Percentiles rank a stretch among this genome's conserved stretches.
Conservation (phyloP, 352 stramenopile species). For the Pythium myriotylum region DNA sequence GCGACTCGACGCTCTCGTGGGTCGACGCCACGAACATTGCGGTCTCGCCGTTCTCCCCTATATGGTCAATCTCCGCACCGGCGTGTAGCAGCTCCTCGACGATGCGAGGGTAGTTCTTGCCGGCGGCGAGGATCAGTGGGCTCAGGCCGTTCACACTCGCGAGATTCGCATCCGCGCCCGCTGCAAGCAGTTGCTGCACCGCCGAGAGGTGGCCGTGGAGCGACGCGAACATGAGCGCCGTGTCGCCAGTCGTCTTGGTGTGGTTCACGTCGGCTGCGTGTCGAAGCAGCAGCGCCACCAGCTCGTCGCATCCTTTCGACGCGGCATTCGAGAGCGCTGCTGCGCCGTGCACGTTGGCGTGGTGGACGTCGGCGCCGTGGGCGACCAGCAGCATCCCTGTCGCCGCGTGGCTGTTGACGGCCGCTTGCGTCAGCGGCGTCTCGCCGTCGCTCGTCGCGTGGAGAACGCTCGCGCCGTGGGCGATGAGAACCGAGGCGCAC, state of each 20-base stretch:
- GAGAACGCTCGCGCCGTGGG: neutral
- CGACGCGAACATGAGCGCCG: no score
- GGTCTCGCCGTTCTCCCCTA: neutral
- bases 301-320: no score
- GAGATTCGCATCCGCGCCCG: neutral
- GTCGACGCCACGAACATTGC: neutral
- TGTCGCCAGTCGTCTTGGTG: no score
- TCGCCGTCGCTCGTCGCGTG: neutral
- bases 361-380: slow-evolving; percentile 2
- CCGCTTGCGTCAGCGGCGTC: neutral
- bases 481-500: neutral
- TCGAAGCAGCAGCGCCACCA: neutral
- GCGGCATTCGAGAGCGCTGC: neutral
- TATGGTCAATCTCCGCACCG: neutral
- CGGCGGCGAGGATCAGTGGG: neutral
- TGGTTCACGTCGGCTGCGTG: no score
- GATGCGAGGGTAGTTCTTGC: neutral
- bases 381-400: neutral
- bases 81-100: neutral
- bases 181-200: neutral
- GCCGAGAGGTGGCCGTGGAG: neutral
- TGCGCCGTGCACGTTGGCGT: neutral
- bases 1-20: neutral
- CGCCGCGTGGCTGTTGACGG: slow-evolving; percentile 8
- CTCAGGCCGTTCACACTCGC: neutral